These are phyloP conservation scores for Boletus mariae DNA, from an alignment of 1,284 basidiomycete genomes.

Conservation along the genomic window DNA sequence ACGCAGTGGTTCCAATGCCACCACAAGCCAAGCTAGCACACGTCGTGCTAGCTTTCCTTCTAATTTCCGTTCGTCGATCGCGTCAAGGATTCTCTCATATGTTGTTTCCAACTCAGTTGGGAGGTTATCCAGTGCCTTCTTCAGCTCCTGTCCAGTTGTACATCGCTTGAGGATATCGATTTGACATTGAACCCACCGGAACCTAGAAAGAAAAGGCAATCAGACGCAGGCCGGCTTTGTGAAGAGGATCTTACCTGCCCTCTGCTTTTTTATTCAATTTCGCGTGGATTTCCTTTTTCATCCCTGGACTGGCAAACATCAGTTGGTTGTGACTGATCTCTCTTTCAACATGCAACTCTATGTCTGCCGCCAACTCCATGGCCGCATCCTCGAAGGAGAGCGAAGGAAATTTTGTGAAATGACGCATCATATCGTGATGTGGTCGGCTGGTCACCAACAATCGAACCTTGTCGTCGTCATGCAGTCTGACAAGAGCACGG, in stretches of 20 bases:
- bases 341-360: background rate
- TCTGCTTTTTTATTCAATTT: background rate
- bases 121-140: background rate
- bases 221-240: background rate
- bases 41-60: background rate
- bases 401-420: background rate
- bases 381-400: background rate
- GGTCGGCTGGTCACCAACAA: background rate
- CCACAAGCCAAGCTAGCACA: background rate
- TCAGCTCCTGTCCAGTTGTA: background rate
- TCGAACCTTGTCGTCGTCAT: background rate
- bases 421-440: background rate
- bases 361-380: background rate
- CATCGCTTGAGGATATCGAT: background rate
- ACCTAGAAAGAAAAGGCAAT: background rate
- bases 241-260: background rate
- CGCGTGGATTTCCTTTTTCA: background rate
- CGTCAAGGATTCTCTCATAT: background rate
- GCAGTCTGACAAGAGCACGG: background rate
- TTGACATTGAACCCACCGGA: background rate
- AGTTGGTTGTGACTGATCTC: background rate
- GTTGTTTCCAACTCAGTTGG: background rate
- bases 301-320: background rate
- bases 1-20: background rate
- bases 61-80: background rate